phyloP scores from a whole-genome alignment of 306 rosid species.

The Phaseolus lunatus region DNA sequence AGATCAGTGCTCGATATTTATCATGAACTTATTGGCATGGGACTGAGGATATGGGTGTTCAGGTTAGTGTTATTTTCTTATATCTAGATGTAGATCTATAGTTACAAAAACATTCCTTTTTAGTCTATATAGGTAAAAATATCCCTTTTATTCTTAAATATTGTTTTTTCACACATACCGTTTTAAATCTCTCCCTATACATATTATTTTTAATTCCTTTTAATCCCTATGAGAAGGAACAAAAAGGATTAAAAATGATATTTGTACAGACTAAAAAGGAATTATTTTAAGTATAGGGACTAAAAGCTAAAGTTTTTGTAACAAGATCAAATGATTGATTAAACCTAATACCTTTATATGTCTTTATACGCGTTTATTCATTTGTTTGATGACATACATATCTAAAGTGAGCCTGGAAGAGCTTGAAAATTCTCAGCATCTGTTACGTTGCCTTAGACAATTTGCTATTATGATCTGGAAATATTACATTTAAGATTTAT shows the following conservation, averaged over 20 bases:
- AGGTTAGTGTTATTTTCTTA: slow-evolving; percentile 58
- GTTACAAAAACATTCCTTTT: too few relatives aligned
- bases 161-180: background rate
- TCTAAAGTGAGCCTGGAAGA: background rate
- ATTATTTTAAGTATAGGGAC: too few relatives aligned
- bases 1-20: slow-evolving; percentile 71
- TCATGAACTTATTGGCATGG: slow-evolving; percentile 66
- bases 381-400: background rate
- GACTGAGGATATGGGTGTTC: slow-evolving; percentile 88
- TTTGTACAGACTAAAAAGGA: background rate
- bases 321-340: too few relatives aligned
- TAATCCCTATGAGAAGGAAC: background rate
- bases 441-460: slow-evolving; percentile 1
- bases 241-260: too few relatives aligned
- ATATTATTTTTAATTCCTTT: background rate
- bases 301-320: too few relatives aligned
- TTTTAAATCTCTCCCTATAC: background rate
- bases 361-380: background rate
- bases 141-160: background rate
- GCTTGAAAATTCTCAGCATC: background rate
- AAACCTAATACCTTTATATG: background rate
- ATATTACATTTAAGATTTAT: background rate
- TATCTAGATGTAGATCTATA: background rate
- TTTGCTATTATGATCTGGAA: slow-evolving; percentile 11
- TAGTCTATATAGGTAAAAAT: too few relatives aligned